Base-by-base conservation (phyloP, 441 rosid species). In the Corymbia citriodora region DNA sequence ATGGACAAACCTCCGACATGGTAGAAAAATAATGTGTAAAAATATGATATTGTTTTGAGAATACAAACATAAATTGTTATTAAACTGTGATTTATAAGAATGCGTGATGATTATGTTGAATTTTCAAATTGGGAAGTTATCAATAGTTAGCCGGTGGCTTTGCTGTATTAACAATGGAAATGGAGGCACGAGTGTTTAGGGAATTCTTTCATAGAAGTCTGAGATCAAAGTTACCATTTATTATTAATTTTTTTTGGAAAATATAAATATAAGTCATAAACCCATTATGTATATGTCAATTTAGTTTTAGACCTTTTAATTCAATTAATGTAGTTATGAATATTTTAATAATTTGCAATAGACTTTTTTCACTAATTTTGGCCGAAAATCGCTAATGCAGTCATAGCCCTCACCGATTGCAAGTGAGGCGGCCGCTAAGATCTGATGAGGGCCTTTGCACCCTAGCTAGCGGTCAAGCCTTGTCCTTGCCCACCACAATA, bases 331-430 rank as follows among this genome's bases (percentile, higher is more conserved):
- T 61, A 61, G 13, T 61, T 12, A 11, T 61, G 27, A 2, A 61
- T 25, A 61, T 61, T 61, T 61, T n/a, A 13, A 12, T 0, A 6
- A 61, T 61, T 61, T 61, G 68, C 68, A 61, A 61, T 61, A 61
- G 31, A 61, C 33, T 16, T 27, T 61, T 61, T 11, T 61, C 31
- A 16, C 8, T 61, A 61, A 61, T 27, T 27, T 61, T 61, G 29
- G 1, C 0, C 12, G 9, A 17, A 27, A 61, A 27, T n/a, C 16
- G 0, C 12, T 61, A 23, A 61, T 27, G 13, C 9, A 6, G 1
- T 61, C 8, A 0, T 16, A 57, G 7, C 68, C 31, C 31, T 61
- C 6, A 2, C 31, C 16, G 2, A 3, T 61, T 3, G 2, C n/a
- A 5, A 3, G 68, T 8, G 29, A 27, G 16, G 68, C 3, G 0